Evolutionary conservation across 176 grass and related monocot genomes (phyloP).

Genomic region (Poa pratensis): DNA sequence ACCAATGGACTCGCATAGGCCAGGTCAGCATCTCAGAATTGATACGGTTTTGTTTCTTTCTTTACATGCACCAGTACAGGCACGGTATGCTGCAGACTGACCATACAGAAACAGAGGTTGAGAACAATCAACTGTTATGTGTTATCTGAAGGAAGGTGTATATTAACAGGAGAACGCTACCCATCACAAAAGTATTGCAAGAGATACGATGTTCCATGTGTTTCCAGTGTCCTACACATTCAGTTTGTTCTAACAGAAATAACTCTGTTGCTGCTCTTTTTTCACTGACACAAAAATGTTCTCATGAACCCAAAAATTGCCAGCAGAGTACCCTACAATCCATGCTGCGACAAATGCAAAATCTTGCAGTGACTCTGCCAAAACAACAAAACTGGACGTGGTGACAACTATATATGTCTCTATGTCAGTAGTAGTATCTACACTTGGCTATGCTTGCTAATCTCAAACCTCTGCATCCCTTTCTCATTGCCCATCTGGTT

Average conservation of each 20-base stretch:
- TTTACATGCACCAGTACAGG: too few relatives aligned
- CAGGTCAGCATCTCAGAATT: too few relatives aligned
- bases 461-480: background rate
- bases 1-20: too few relatives aligned
- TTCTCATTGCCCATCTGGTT: background rate
- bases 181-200: background rate
- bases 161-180: background rate
- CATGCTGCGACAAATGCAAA: conserved; percentile 16
- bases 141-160: background rate
- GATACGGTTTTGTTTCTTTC: too few relatives aligned
- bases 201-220: background rate
- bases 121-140: conserved; percentile 9
- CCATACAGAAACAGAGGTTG: background rate
- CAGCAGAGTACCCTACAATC: background rate
- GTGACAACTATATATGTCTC: conserved; percentile 4
- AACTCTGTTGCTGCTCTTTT: background rate
- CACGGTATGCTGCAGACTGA: background rate
- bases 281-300: background rate
- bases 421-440: conserved; percentile 4
- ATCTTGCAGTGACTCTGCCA: background rate
- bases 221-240: conserved; percentile 5
- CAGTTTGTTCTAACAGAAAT: background rate
- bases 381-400: conserved; percentile 19
- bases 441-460: background rate
- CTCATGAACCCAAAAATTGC: background rate